These are phyloP conservation scores for Cymbopogon flexuosus DNA, from an alignment of 202 grass and related monocot genomes.

Conservation along the genomic window DNA sequence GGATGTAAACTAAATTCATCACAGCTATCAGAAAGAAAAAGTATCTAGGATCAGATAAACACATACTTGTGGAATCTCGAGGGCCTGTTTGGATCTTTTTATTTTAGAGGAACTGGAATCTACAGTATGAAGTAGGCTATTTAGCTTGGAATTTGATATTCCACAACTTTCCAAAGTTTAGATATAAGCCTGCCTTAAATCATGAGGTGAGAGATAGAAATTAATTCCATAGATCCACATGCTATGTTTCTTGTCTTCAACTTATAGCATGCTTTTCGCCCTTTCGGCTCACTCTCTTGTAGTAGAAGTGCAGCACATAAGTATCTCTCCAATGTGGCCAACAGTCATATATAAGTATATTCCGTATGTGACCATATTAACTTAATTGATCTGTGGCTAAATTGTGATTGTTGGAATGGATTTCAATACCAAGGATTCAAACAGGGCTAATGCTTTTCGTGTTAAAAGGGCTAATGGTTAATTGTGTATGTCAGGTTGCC, in stretches of 20 bases:
- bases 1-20: constrained; percentile 9
- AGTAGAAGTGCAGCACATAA: neutral
- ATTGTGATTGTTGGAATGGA: neutral
- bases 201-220: neutral
- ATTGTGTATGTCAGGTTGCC: constrained; percentile 56
- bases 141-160: neutral
- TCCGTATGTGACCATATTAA: neutral
- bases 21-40: neutral
- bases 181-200: neutral
- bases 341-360: neutral
- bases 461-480: neutral
- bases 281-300: neutral
- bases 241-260: neutral
- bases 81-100: neutral
- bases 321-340: neutral
- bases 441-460: neutral
- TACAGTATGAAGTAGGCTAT: neutral
- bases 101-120: neutral
- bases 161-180: neutral
- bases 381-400: neutral
- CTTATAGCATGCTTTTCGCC: neutral
- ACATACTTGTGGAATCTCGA: neutral
- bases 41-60: neutral
- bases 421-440: neutral
- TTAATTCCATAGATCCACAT: neutral